Percentiles rank a stretch among this genome's conserved stretches.
These are phyloP conservation scores for Lactarius akahatsu DNA, from an alignment of 768 basidiomycete genomes.

Conservation along the genomic window DNA sequence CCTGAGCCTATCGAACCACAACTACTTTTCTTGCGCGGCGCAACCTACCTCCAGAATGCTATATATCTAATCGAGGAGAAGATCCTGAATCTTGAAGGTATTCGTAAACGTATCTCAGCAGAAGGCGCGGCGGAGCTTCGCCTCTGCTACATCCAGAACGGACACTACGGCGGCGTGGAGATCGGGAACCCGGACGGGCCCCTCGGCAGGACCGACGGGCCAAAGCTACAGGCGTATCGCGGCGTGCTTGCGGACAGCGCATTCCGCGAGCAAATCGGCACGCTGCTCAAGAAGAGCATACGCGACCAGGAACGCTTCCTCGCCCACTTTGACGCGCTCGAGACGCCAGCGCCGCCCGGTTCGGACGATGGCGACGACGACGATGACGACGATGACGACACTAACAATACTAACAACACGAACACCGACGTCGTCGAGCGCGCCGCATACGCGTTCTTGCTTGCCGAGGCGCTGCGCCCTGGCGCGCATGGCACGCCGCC, in stretches of 20 bases:
- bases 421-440: constrained; percentile 48
- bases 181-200: constrained; percentile 80
- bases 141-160: constrained; percentile 71
- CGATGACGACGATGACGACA: constrained; percentile 28
- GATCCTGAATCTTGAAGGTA: constrained; percentile 67
- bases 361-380: background rate
- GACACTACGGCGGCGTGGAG: constrained; percentile 82
- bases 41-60: constrained; percentile 80
- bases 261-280: constrained; percentile 60
- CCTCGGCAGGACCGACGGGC: constrained; percentile 55
- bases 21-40: constrained; percentile 77
- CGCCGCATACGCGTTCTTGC: constrained; percentile 64
- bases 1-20: constrained; percentile 89
- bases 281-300: constrained; percentile 68
- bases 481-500: constrained; percentile 46
- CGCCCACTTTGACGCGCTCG: constrained; percentile 76
- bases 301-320: constrained; percentile 86
- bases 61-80: constrained; percentile 71
- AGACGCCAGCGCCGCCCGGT: constrained; percentile 36
- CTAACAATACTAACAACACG: background rate
- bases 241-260: constrained; percentile 50
- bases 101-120: constrained; percentile 54
- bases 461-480: constrained; percentile 67
- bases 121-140: constrained; percentile 72
- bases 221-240: constrained; percentile 66